Conservation (phyloP, 2,329 filamentous ascomycete genomes). For the Mariannaea sp. region DNA sequence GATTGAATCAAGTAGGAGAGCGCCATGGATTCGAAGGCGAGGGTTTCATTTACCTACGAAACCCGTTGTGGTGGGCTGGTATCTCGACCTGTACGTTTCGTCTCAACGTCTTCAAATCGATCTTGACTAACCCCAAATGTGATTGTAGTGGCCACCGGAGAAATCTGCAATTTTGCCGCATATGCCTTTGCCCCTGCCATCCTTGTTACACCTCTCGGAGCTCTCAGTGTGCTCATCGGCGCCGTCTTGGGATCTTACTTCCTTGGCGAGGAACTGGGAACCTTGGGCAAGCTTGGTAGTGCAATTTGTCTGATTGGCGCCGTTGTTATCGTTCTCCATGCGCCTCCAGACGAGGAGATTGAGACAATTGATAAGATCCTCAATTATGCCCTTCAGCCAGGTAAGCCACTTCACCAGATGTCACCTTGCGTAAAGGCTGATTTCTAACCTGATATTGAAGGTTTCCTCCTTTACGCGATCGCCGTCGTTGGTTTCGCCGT, state of each 20-base stretch:
- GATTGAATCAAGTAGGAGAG: conserved; percentile 87
- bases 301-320: conserved; percentile 95
- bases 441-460: conserved; percentile 51
- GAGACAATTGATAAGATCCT: conserved; percentile 91
- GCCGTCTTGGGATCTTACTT: conserved; percentile 96
- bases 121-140: conserved; percentile 29
- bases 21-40: conserved; percentile 96
- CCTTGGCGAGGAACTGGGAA: conserved; percentile 86
- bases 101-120: background rate
- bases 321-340: conserved; percentile 96
- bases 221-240: conserved; percentile 91
- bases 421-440: background rate
- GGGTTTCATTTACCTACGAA: conserved; percentile 90
- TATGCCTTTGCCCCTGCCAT: conserved; percentile 99
- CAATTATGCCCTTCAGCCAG: conserved; percentile 86
- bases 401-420: conserved; percentile 51
- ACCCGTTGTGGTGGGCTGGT: conserved; percentile 96
- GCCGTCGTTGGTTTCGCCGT: conserved; percentile 81
- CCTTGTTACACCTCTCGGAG: conserved; percentile 91
- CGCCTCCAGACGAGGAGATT: conserved; percentile 90
- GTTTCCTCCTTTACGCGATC: conserved; percentile 85
- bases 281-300: conserved; percentile 89
- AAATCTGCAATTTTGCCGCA: conserved; percentile 95
- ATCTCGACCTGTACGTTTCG: conserved; percentile 77
- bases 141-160: conserved; percentile 79